phyloP scores from a whole-genome alignment of 257 asterid species.

The Oldenlandia corymbosa region DNA sequence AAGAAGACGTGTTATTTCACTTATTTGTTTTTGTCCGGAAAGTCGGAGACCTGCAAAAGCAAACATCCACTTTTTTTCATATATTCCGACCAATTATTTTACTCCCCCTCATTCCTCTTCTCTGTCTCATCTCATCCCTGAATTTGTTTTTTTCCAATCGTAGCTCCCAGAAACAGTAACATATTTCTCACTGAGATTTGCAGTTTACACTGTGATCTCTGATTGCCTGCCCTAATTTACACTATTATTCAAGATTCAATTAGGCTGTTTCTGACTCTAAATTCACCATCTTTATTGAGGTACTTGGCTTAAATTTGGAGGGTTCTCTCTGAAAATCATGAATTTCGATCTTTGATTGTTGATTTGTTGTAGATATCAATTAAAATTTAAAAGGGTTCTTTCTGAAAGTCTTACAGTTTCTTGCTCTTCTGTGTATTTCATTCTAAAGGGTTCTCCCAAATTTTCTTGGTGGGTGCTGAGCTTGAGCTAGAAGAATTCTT shows the following conservation, averaged over 20 bases:
- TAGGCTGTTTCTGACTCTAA: background rate
- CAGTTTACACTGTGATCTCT: background rate
- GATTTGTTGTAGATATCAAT: background rate
- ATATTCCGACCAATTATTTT: conserved; percentile 6
- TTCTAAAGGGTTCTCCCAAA: conserved; percentile 4
- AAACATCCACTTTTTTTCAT: background rate
- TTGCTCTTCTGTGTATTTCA: background rate
- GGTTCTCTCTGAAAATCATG: conserved; percentile 7
- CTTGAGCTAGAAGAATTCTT: conserved; percentile 15
- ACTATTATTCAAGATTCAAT: background rate
- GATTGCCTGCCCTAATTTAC: background rate
- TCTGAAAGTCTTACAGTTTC: background rate
- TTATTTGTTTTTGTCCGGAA: background rate
- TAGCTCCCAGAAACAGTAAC: background rate
- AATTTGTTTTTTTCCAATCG: background rate
- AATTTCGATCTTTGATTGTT: background rate
- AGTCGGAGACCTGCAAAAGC: background rate
- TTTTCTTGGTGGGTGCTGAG: conserved; percentile 15
- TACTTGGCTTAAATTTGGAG: background rate
- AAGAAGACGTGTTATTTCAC: background rate
- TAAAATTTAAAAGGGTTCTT: background rate
- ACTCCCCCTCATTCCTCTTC: too few relatives aligned
- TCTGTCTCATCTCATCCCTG: background rate
- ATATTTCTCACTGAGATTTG: background rate
- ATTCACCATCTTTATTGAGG: background rate